phyloP scores from a whole-genome alignment of 2,329 filamentous ascomycete genomes.

The Aspergillus proliferans region DNA sequence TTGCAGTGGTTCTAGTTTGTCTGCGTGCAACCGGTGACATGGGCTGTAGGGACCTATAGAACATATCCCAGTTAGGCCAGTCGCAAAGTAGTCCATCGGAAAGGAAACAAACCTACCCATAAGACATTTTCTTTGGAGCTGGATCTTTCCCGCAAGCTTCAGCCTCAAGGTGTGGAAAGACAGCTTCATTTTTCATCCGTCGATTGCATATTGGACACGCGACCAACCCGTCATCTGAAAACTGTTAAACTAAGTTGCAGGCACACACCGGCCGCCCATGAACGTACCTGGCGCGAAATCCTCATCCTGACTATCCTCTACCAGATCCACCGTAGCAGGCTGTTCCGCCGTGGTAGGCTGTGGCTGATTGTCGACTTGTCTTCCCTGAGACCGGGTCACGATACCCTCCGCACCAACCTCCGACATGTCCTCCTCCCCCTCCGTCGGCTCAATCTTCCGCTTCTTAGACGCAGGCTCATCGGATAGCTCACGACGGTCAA shows the following conservation, averaged over 20 bases:
- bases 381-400: slow-evolving; percentile 31
- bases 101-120: slow-evolving; percentile 19
- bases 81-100: neutral
- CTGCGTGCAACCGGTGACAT: slow-evolving; percentile 9
- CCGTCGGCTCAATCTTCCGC: slow-evolving; percentile 28
- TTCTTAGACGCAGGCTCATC: slow-evolving; percentile 32
- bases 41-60: slow-evolving; percentile 17
- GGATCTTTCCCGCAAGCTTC: slow-evolving; percentile 53
- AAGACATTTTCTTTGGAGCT: slow-evolving; percentile 13
- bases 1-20: slow-evolving; percentile 11
- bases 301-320: slow-evolving; percentile 39
- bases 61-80: slow-evolving; percentile 17
- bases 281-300: slow-evolving; percentile 31
- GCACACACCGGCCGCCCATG: neutral
- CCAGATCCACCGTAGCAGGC: slow-evolving; percentile 19
- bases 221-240: slow-evolving; percentile 65
- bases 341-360: slow-evolving; percentile 15
- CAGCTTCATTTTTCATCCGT: slow-evolving; percentile 71
- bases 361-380: slow-evolving; percentile 9
- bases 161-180: slow-evolving; percentile 75
- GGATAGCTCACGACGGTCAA: slow-evolving; percentile 39
- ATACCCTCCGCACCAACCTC: slow-evolving; percentile 21
- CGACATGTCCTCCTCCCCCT: slow-evolving; percentile 34
- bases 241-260: slow-evolving; percentile 11
- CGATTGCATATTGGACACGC: slow-evolving; percentile 74